Conservation (phyloP, 352 stramenopile species). For the Globisporangium iwayamae region DNA sequence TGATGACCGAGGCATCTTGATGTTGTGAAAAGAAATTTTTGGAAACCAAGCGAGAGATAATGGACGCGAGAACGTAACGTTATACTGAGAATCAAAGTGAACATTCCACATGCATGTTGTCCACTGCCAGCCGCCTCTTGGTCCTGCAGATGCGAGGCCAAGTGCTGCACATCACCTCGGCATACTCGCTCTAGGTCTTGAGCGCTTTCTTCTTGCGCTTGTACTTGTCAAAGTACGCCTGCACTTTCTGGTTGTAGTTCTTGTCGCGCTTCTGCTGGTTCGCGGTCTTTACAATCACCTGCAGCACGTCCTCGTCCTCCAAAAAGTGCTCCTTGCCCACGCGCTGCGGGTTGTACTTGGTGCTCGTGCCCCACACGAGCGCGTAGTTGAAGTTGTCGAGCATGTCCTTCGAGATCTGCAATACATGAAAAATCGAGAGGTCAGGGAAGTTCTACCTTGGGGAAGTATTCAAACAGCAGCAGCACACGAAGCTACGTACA, state of each 20-base stretch:
- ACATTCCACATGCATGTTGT: not conserved
- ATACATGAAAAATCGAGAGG: not conserved
- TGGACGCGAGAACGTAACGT: not conserved
- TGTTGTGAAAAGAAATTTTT: not conserved
- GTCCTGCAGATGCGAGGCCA: not conserved
- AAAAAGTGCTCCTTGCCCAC: constrained; percentile 94
- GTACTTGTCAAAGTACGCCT: constrained; percentile 96
- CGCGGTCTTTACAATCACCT: constrained; percentile 98
- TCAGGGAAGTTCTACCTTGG: too few relatives aligned
- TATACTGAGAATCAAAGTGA: not conserved
- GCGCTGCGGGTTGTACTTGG: constrained; percentile 97
- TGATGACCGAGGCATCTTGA: constrained; percentile 15
- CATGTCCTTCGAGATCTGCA: constrained; percentile 89
- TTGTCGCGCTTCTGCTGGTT: constrained; percentile 98
- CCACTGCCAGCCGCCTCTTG: not conserved
- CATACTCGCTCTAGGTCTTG: constrained; percentile 54
- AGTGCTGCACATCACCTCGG: not conserved
- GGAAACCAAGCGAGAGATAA: not conserved
- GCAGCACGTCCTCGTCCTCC: constrained; percentile 97
- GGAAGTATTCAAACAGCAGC: too few relatives aligned
- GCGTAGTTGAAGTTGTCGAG: constrained; percentile 97
- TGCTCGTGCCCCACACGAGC: constrained; percentile 97
- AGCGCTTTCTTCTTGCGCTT: constrained; percentile 94
- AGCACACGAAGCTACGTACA: constrained; percentile 32
- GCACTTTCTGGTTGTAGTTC: constrained; percentile 95